Evolutionary conservation across 306 rosid genomes (phyloP).

Genomic region (Senna tora): DNA sequence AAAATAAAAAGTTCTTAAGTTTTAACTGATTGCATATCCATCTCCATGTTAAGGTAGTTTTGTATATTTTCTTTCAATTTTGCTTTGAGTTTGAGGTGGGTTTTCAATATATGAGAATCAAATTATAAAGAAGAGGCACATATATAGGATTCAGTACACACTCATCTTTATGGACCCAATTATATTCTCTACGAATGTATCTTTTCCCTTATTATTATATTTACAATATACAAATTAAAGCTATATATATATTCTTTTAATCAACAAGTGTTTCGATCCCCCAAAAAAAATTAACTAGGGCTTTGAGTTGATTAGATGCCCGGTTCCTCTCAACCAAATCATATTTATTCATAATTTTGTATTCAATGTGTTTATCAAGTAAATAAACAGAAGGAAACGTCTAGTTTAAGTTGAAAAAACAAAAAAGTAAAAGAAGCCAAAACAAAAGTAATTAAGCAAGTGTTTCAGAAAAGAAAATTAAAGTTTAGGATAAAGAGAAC

Average conservation of each 20-base stretch:
- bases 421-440: neutral
- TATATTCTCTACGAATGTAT: neutral
- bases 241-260: neutral
- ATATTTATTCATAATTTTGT: neutral
- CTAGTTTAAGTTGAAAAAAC: neutral
- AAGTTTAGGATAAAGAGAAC: too few species aligned
- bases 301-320: neutral
- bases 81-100: neutral
- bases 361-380: neutral
- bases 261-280: neutral
- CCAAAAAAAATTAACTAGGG: too few species aligned
- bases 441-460: neutral
- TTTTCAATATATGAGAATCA: neutral
- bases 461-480: neutral
- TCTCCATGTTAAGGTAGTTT: neutral
- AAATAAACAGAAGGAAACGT: neutral
- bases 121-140: neutral
- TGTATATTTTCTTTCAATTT: neutral
- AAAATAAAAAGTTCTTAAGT: too few species aligned
- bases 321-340: neutral
- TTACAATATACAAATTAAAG: too few species aligned
- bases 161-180: neutral
- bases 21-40: neutral
- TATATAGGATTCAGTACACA: neutral
- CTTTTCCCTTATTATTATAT: slow-evolving; percentile 7